Percentiles rank a stretch among this genome's conserved stretches.
Evolutionary conservation across 371 early-diverging fungal genomes (phyloP).

Genomic region (Saksenaea oblongispora): DNA sequence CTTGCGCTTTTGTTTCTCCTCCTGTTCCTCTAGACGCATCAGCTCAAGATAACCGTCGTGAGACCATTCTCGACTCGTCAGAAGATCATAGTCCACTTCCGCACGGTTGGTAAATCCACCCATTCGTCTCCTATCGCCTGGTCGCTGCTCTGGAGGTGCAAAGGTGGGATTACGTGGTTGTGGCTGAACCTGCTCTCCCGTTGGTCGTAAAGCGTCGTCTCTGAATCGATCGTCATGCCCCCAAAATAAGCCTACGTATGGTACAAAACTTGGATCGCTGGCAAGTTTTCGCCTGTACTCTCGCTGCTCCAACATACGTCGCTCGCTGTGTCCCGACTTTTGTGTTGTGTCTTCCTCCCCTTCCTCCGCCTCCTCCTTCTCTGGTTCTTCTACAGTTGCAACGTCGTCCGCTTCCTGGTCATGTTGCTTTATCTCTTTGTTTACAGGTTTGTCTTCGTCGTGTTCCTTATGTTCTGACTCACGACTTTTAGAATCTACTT

Average conservation of each 20-base stretch:
- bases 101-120: not conserved
- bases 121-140: not conserved
- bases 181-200: slow-evolving; percentile 1
- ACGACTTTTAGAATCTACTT: not conserved
- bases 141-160: slow-evolving; percentile 6
- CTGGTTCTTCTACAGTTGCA: not conserved
- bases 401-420: not conserved
- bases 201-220: slow-evolving; percentile 34
- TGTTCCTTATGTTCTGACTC: not conserved
- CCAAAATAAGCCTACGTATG: slow-evolving; percentile 61
- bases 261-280: slow-evolving; percentile 64
- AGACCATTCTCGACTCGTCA: slow-evolving; percentile 32
- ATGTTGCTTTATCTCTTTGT: not conserved
- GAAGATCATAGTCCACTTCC: not conserved
- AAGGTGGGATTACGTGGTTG: not conserved
- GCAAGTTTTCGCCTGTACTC: slow-evolving; percentile 57
- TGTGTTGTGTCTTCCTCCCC: not conserved
- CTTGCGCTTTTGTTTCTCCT: slow-evolving; percentile 23
- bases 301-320: slow-evolving; percentile 46
- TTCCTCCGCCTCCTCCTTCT: not conserved
- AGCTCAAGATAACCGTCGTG: slow-evolving; percentile 48
- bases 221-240: slow-evolving; percentile 61
- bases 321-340: not conserved
- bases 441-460: not conserved
- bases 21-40: slow-evolving; percentile 33